Conservation (phyloP, 148 eudicot genomes). For the Dianthus caryophyllus region DNA sequence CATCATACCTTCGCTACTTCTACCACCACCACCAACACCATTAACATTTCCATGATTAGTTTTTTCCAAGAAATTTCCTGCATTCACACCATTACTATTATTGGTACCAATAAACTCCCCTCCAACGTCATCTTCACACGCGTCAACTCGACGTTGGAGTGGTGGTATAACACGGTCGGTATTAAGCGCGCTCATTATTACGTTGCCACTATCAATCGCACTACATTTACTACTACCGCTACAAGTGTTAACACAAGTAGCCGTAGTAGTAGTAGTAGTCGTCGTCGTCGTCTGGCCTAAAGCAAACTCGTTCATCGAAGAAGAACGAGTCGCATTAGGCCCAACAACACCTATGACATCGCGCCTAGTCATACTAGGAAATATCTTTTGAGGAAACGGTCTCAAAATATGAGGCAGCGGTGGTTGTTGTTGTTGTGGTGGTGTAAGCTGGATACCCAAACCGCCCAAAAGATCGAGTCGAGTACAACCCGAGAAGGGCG, state of each 20-base stretch:
- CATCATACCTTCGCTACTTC: constrained; percentile 48
- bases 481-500: constrained; percentile 42
- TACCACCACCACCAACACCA: constrained; percentile 17
- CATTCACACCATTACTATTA: background rate
- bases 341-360: no score
- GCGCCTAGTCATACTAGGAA: constrained; percentile 13
- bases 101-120: background rate
- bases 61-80: constrained; percentile 18
- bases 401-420: constrained; percentile 38
- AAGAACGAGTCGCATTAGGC: background rate
- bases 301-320: background rate
- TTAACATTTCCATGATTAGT: constrained; percentile 10
- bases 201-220: background rate
- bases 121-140: constrained; percentile 9
- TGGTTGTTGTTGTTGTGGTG: background rate
- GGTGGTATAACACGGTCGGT: background rate
- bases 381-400: constrained; percentile 50
- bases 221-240: background rate
- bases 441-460: constrained; percentile 19
- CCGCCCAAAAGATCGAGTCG: constrained; percentile 46
- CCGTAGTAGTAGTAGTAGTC: background rate
- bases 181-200: background rate
- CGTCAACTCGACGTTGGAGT: background rate
- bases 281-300: constrained; percentile 2
- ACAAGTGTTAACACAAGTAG: background rate